Evolutionary conservation across 495 filamentous ascomycete genomes (phyloP), one percentile per base, ranked within the genome.

Genomic region (Usnea hakonensis): DNA sequence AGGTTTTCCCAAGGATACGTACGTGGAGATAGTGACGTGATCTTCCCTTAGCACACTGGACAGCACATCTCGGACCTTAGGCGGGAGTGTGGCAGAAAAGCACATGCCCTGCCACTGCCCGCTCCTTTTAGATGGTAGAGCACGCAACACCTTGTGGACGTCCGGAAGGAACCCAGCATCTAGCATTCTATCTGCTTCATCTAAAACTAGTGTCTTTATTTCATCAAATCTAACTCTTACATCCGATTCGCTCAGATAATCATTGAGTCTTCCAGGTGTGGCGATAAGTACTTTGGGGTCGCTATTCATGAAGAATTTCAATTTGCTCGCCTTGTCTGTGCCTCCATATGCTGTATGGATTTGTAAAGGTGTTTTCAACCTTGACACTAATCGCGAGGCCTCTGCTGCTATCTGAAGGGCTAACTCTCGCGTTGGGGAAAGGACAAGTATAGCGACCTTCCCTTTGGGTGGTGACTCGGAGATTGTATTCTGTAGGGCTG

Each of bases 151-250:
- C n/a, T 77, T 70, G 67, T 83, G 81, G 33, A 88, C 73, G 44
- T 78, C 79, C 17, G 75, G 72, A 53, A 86, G 73, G 65, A 88
- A 88, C 67, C 66, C 66, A 21, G 57, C 57, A 43, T 88, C 86
- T 1, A 88, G 79, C 72, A 88, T 84, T 10, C 80, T 81, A 67
- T 88, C 86, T 19, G 86, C 86, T 73, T 88, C 86, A 69, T 88
- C 86, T 23, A 88, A 69, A 21, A 88, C 76, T 1, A 87, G 67
- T 0, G 85, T 87, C 66, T 83, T 75, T 52, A 87, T 74, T 61
- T 79, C 68, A 5, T 69, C 59, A 56, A 86, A 76, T 62, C 71
- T 76, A 46, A 74, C 63, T 13, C 71, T 74, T 1, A 81, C 71
- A 30, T 61, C 52, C 28, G 70, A 67, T 55, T 85, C 79, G 48